Percentiles rank a stretch among this genome's conserved stretches.
phyloP scores from a whole-genome alignment of 495 filamentous ascomycete species.

The Clohesyomyces aquaticus region DNA sequence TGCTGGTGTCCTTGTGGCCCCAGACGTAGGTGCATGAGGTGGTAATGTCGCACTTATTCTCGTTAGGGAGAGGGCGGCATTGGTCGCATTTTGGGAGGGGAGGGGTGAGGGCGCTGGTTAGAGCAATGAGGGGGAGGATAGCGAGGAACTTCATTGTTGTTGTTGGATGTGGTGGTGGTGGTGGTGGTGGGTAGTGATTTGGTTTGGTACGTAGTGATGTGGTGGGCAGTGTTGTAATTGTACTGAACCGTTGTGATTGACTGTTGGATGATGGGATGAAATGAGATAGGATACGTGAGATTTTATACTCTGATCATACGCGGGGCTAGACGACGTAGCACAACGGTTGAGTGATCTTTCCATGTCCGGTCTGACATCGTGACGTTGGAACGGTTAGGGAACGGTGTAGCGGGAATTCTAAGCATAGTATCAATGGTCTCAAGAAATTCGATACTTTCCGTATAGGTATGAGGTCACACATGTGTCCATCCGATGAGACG shows the following conservation, averaged over 20 bases:
- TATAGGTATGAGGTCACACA: too few species aligned
- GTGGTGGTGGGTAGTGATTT: neutral
- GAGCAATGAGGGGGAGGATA: neutral
- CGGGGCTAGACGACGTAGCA: too few species aligned
- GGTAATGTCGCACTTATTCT: conserved; percentile 33
- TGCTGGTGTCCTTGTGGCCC: conserved; percentile 6
- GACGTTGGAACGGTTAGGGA: neutral
- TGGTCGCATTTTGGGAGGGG: neutral
- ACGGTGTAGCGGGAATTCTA: neutral
- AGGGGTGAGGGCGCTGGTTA: neutral
- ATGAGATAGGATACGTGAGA: neutral
- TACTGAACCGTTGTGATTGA: neutral
- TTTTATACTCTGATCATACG: neutral
- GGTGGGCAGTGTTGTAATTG: neutral
- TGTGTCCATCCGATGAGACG: neutral
- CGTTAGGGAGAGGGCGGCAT: conserved; percentile 28
- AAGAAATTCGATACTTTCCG: too few species aligned
- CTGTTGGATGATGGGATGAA: neutral
- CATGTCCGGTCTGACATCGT: neutral
- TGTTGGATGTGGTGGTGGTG: neutral
- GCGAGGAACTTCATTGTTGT: conserved; percentile 3
- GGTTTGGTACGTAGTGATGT: conserved; percentile 1
- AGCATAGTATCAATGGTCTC: neutral
- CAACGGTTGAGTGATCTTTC: too few species aligned
- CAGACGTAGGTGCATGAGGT: conserved; percentile 29